phyloP scores from a whole-genome alignment of 352 stramenopile genomes.

The Pseudoperonospora humuli region DNA sequence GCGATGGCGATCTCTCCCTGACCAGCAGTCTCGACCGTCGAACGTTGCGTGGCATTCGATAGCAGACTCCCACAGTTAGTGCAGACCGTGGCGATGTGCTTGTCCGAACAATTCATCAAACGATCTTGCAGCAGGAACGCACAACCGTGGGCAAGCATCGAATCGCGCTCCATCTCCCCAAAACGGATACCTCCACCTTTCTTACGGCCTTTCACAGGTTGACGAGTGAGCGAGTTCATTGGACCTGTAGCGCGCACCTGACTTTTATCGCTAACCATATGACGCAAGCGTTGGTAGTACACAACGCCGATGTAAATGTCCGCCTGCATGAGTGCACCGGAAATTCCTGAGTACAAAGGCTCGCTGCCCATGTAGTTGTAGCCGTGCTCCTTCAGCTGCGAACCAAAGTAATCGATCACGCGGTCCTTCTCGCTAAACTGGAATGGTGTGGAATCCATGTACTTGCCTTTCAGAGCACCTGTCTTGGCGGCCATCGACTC shows the following conservation, averaged over 20 bases:
- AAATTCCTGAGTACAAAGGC: constrained; percentile 98
- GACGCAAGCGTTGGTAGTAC: constrained; percentile 99
- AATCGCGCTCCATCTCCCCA: constrained; percentile 99
- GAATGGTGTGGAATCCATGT: constrained; percentile 99
- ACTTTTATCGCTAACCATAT: constrained; percentile 99
- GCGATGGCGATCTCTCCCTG: constrained; percentile 74
- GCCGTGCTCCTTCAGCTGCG: constrained; percentile 94
- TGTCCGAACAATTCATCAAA: constrained; percentile 99
- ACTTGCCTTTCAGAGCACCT: constrained; percentile 95
- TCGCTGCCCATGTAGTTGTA: constrained; percentile 99
- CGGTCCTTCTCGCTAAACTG: constrained; percentile 97
- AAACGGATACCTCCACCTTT: constrained; percentile 98
- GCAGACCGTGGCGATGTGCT: constrained; percentile 96
- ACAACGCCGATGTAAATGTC: constrained; percentile 99
- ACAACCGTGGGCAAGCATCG: constrained; percentile 95
- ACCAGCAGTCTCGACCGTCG: constrained; percentile 71
- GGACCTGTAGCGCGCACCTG: constrained; percentile 97
- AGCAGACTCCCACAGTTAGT: constrained; percentile 86
- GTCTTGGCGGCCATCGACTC: constrained; percentile 99
- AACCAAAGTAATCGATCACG: constrained; percentile 99
- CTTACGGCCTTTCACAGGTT: constrained; percentile 99
- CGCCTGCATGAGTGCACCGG: constrained; percentile 96
- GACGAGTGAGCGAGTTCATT: constrained; percentile 98
- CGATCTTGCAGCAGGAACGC: constrained; percentile 95
- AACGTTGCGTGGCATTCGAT: constrained; percentile 80